Evolutionary conservation across 306 rosid species (phyloP).

Genomic region (Sesbania bispinosa): DNA sequence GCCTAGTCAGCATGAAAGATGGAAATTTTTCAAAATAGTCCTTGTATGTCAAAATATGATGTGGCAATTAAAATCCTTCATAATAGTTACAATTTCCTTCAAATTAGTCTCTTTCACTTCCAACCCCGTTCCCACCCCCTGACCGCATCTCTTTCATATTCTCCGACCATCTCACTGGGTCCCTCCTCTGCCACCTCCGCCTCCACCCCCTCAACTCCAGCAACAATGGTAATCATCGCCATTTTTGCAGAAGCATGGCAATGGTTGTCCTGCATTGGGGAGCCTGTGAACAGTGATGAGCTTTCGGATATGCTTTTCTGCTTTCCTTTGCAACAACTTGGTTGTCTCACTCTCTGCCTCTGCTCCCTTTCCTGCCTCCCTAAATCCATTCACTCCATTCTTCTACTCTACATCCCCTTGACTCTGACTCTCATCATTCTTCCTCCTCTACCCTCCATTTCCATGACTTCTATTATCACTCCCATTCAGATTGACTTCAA

Average conservation of each 20-base stretch:
- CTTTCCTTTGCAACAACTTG: slow-evolving; percentile 69
- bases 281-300: slow-evolving; percentile 49
- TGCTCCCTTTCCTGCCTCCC: slow-evolving; percentile 73
- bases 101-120: too few species aligned
- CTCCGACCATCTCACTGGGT: too few species aligned
- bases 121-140: too few species aligned
- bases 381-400: slow-evolving; percentile 36
- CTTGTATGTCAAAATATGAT: too few species aligned
- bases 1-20: too few species aligned
- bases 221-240: too few species aligned
- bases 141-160: too few species aligned
- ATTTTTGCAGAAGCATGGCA: slow-evolving; percentile 73
- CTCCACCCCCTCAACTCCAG: too few species aligned
- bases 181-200: too few species aligned
- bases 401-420: slow-evolving; percentile 36
- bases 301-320: slow-evolving; percentile 57
- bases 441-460: slow-evolving; percentile 39
- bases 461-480: slow-evolving; percentile 40
- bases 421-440: slow-evolving; percentile 9
- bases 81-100: too few species aligned
- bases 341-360: slow-evolving; percentile 64
- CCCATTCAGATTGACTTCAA: slow-evolving; percentile 59
- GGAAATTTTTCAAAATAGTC: too few species aligned
- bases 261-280: slow-evolving; percentile 48
- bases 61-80: too few species aligned